phyloP scores from a whole-genome alignment of 768 basidiomycete genomes.

The Lyophyllum semitale region DNA sequence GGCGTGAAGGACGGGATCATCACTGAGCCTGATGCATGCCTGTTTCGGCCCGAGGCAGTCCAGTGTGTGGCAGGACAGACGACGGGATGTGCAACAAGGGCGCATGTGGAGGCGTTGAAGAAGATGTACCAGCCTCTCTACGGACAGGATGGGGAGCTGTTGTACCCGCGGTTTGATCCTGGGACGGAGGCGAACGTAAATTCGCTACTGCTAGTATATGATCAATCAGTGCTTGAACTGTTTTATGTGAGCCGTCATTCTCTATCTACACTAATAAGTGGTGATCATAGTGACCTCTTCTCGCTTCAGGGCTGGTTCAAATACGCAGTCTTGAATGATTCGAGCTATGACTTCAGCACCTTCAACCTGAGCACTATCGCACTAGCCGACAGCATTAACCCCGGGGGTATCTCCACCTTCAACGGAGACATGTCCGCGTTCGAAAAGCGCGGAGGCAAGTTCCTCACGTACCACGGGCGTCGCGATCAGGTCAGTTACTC shows the following conservation, averaged over 20 bases:
- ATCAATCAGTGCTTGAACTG: neutral
- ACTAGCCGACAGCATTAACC: neutral
- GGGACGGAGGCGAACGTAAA: neutral
- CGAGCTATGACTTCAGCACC: conserved; percentile 6
- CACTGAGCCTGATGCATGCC: conserved; percentile 12
- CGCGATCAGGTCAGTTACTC: conserved; percentile 5
- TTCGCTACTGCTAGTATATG: neutral
- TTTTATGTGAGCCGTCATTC: neutral
- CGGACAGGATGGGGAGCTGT: neutral
- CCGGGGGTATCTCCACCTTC: conserved; percentile 10
- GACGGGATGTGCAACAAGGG: conserved; percentile 2
- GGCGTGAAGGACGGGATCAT: conserved; percentile 15
- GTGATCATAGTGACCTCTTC: neutral
- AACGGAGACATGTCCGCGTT: conserved; percentile 9
- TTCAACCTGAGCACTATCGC: neutral
- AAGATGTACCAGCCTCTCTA: conserved; percentile 11
- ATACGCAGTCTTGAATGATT: conserved; percentile 10
- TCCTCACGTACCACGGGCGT: conserved; percentile 16
- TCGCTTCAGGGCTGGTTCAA: conserved; percentile 12
- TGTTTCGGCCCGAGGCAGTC: conserved; percentile 14
- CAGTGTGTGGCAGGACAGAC: neutral
- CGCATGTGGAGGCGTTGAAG: conserved; percentile 7
- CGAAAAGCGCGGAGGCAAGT: conserved; percentile 9
- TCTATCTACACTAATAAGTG: too few species aligned
- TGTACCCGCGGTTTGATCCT: neutral